These are phyloP conservation scores for Sinapis alba DNA, from an alignment of 441 rosid genomes.

Conservation along the genomic window DNA sequence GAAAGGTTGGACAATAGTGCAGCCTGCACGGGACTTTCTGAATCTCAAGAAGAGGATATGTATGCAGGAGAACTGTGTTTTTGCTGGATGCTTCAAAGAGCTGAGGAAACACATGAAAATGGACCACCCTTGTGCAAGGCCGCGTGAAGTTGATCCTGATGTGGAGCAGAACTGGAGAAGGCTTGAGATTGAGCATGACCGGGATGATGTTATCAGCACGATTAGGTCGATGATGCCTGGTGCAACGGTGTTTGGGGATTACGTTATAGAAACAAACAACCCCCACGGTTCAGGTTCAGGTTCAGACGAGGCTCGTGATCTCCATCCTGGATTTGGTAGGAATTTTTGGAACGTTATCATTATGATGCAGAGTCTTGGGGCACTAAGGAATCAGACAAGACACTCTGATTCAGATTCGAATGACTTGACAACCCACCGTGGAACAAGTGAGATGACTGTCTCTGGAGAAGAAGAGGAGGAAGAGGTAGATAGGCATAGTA, in stretches of 20 bases:
- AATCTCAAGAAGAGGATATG: conserved; percentile 82
- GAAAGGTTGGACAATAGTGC: conserved; percentile 97
- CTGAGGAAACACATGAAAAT: conserved; percentile 88
- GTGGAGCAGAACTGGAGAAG: conserved; percentile 88
- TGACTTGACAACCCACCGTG: conserved; percentile 22
- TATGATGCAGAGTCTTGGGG: conserved; percentile 70
- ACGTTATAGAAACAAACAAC: conserved; percentile 70
- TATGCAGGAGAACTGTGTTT: conserved; percentile 90
- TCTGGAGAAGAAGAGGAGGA: conserved; percentile 51
- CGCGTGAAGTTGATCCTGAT: conserved; percentile 78
- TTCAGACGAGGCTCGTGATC: conserved; percentile 49
- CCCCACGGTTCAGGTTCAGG: conserved; percentile 55
- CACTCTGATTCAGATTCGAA: conserved; percentile 46
- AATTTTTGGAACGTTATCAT: conserved; percentile 61
- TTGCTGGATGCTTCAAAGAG: conserved; percentile 80
- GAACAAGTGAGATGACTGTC: conserved; percentile 36
- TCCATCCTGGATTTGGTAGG: conserved; percentile 50
- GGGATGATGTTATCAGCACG: conserved; percentile 78
- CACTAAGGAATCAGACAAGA: conserved; percentile 43
- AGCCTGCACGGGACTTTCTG: conserved; percentile 78
- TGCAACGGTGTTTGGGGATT: conserved; percentile 84
- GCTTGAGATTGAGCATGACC: conserved; percentile 78
- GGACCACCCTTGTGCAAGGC: conserved; percentile 79
- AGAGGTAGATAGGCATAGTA: conserved; percentile 36
- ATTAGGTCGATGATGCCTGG: conserved; percentile 90